Evolutionary conservation across 352 stramenopile genomes (phyloP), one percentile per base, ranked within the genome.

Genomic region (Globisporangium recalcitrans): DNA sequence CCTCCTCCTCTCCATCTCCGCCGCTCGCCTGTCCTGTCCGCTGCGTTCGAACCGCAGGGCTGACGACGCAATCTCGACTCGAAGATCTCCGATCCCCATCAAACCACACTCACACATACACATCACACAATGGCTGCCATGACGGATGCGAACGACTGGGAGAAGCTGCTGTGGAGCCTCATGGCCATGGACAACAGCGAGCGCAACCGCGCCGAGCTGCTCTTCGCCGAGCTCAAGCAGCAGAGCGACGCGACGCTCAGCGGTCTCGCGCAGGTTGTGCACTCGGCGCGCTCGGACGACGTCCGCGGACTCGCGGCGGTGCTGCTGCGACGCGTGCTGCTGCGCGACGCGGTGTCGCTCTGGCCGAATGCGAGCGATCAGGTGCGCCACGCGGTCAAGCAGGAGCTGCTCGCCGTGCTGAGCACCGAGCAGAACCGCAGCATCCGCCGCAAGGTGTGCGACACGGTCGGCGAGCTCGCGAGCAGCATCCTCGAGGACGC

Each of bases 401-500:
- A 58, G 13, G 67, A 88, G 62, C 70, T 94, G 54, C 69, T 94
- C 46, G 70, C 72, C 3, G 75, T 91, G 61, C 72, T 94, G 13
- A 70, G 73, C 51, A 64, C 59, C 40, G 84, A 93, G 60, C 56
- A 69, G 46, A 85, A 93, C 64, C 77, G 78, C 52, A 85, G 85
- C 62, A 92, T 94, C 65, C 81, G 85, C 14, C 81, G 85, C 36
- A 91, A 92, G 55, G 78, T 92, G 51, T 92, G 85, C 61, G 85
- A 94, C 64, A 94, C 80, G 11, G 85, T 94, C 36, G 85, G 85
- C 47, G 85, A 94, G 51, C 65, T 94, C 44, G 85, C 82, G 60
- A 87, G 72, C 64, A 87, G 74, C 52, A 87, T 94, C 65, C 58
- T 94, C 16, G 85, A 92, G 29, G 81, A 94, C 67, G 80, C 75